phyloP scores from a whole-genome alignment of 345 rosid species.

The Corchorus olitorius region DNA sequence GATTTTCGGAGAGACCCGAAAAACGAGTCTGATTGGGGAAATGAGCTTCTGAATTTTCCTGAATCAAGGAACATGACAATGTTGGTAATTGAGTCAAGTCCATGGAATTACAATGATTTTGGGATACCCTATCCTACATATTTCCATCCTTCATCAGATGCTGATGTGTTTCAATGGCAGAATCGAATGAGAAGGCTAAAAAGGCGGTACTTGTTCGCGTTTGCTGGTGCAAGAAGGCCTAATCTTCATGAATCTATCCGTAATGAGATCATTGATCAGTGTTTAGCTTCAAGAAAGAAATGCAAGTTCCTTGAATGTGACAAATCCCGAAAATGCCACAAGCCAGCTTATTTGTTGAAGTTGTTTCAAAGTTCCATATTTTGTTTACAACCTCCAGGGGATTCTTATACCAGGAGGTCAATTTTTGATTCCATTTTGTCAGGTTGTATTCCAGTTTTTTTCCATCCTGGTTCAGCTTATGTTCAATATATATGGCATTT shows the following conservation, averaged over 20 bases:
- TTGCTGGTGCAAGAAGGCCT: conserved; percentile 67
- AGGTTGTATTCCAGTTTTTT: conserved; percentile 90
- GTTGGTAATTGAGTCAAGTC: conserved; percentile 76
- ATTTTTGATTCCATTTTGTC: conserved; percentile 78
- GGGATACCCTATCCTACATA: conserved; percentile 83
- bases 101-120: conserved; percentile 67
- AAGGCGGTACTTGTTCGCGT: conserved; percentile 59
- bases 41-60: conserved; percentile 65
- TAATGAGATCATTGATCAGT: conserved; percentile 59
- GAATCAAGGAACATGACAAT: conserved; percentile 74
- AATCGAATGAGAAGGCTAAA: conserved; percentile 46
- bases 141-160: conserved; percentile 69
- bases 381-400: conserved; percentile 85
- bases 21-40: conserved; percentile 64
- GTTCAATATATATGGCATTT: conserved; percentile 85
- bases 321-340: conserved; percentile 39
- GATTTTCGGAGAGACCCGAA: conserved; percentile 71
- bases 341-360: conserved; percentile 50
- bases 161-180: conserved; percentile 63
- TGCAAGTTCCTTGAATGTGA: conserved; percentile 58
- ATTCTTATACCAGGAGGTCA: conserved; percentile 79
- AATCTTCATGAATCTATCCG: conserved; percentile 53
- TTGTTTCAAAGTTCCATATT: conserved; percentile 61
- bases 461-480: conserved; percentile 85
- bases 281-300: conserved; percentile 56